Percentiles rank a stretch among this genome's conserved stretches.
Conservation (phyloP, 257 asterid species). For the Primulina eburnea region DNA sequence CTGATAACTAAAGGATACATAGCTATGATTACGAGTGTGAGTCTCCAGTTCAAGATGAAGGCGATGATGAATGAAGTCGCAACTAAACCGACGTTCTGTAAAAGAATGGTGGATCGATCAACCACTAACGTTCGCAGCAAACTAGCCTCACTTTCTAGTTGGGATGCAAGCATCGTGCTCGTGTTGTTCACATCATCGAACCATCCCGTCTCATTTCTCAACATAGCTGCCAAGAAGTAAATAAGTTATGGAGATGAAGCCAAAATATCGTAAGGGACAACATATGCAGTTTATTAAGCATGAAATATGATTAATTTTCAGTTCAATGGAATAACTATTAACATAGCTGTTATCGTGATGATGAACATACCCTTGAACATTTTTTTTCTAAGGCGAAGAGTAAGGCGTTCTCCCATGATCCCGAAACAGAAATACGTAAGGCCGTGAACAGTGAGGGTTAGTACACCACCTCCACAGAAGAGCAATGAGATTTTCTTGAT, state of each 20-base stretch:
- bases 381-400: conserved; percentile 83
- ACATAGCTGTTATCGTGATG: neutral
- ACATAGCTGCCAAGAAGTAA: conserved; percentile 64
- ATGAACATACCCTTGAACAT: conserved; percentile 70
- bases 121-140: conserved; percentile 78
- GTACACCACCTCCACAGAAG: conserved; percentile 78
- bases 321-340: too few relatives aligned
- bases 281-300: neutral
- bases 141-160: conserved; percentile 81
- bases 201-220: conserved; percentile 96
- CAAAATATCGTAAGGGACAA: neutral
- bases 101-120: conserved; percentile 79
- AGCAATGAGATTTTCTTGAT: conserved; percentile 78
- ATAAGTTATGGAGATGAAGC: too few relatives aligned
- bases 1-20: conserved; percentile 80
- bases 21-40: conserved; percentile 86
- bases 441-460: conserved; percentile 75
- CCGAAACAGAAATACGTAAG: conserved; percentile 80
- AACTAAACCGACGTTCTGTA: conserved; percentile 78
- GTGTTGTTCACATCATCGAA: conserved; percentile 71
- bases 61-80: conserved; percentile 82
- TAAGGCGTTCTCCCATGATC: conserved; percentile 89
- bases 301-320: too few relatives aligned
- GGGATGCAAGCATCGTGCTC: conserved; percentile 86
- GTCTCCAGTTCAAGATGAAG: conserved; percentile 97